Conservation (phyloP, 139 green algal genomes). For the Micractinium sp. region DNA sequence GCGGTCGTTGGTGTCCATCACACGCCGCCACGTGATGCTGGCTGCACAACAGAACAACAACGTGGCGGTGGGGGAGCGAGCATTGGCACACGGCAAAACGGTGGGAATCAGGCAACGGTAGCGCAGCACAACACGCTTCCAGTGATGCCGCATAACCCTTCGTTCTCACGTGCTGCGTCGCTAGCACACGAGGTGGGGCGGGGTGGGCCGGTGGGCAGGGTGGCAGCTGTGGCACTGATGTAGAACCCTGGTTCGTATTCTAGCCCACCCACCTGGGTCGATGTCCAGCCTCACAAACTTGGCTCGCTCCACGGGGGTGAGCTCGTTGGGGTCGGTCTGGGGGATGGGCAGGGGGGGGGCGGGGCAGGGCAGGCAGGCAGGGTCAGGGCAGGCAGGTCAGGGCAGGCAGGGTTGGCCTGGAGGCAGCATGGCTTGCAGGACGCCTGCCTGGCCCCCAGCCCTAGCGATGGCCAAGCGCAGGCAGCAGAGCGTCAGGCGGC, state of each 20-base stretch:
- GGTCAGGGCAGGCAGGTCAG: not conserved
- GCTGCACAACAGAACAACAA: not conserved
- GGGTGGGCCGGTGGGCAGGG: too few species aligned
- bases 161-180: too few species aligned
- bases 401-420: too few species aligned
- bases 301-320: constrained; percentile 87
- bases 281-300: constrained; percentile 95
- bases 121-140: too few species aligned
- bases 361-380: not conserved
- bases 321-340: constrained; percentile 79
- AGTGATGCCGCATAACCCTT: too few species aligned
- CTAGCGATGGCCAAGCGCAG: too few species aligned
- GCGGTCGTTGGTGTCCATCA: constrained; percentile 97
- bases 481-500: not conserved
- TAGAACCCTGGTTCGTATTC: too few species aligned
- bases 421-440: too few species aligned
- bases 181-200: too few species aligned
- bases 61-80: not conserved
- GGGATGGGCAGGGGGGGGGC: too few species aligned
- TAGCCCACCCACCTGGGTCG: constrained; percentile 61
- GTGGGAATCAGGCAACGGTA: not conserved
- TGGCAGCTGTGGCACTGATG: too few species aligned
- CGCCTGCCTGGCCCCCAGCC: too few species aligned
- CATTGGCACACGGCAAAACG: not conserved
- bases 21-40: constrained; percentile 88